Evolutionary conservation across 441 rosid genomes (phyloP), one percentile per base, ranked within the genome.

Genomic region (Erodium trifolium): DNA sequence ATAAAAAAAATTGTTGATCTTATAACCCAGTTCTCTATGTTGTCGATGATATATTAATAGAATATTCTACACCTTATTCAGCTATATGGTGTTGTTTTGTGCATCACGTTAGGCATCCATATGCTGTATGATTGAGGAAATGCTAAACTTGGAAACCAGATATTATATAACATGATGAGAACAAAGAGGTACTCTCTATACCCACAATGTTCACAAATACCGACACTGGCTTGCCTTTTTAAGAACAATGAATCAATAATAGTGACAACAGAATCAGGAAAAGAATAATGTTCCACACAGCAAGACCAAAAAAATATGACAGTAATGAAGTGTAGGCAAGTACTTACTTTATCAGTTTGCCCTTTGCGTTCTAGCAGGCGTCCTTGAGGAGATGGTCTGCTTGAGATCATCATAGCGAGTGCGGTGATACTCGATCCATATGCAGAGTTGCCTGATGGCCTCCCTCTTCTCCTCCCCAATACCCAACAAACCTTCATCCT

Each of bases 391-490:
- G 67, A 93, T 73, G 11, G 78, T 72, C 67, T 86, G 88, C 79
- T 79, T 81, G 23, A 89, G 86, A 76, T 84, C 68, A 68, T 91
- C 85, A 10, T 78, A 81, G 9, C 85, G 82, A 19, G 76, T 71
- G 17, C 88, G 83, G 70, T 93, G 92, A 75, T 86, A 88, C 14
- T 93, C 96, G 27, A 81, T 88, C 90, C 80, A 23, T 23, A 23
- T 23, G 27, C 27, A 23, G 27, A 23, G 27, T 23, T 23, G 27
- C 27, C 27, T 23, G 67, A 93, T 89, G 29, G 90, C 92, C 70
- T 93, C 99, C 77, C 89, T 84, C 84, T 93, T 93, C 85, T 83
- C 90, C 64, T 92, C 99, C 19, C 90, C 94, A 1, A 92, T 73
- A 31, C 79, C 85, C 71, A 68, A 3, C 27, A 87, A 71, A 0